Percentiles rank a stretch among this genome's conserved stretches.
These are phyloP conservation scores for Aspergillus hancockii DNA, from an alignment of 495 filamentous ascomycete species.

Conservation along the genomic window DNA sequence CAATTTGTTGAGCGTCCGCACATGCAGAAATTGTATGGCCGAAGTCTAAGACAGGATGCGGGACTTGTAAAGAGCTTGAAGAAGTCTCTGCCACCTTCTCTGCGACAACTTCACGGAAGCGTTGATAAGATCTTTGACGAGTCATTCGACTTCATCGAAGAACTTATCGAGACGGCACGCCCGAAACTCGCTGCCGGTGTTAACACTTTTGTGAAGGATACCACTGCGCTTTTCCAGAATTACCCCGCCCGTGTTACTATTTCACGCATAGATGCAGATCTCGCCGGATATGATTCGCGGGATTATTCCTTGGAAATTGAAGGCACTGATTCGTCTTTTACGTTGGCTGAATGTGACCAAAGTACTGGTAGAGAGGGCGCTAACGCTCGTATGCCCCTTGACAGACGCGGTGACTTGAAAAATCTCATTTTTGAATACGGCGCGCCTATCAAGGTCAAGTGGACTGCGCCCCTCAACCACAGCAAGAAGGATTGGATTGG, in stretches of 20 bases:
- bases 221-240: slow-evolving; percentile 81
- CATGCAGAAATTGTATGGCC: slow-evolving; percentile 97
- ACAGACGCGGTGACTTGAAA: slow-evolving; percentile 60
- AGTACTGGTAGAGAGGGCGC: slow-evolving; percentile 52
- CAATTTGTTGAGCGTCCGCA: slow-evolving; percentile 94
- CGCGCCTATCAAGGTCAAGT: slow-evolving; percentile 84
- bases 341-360: slow-evolving; percentile 47
- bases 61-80: slow-evolving; percentile 89
- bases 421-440: slow-evolving; percentile 86
- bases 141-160: slow-evolving; percentile 84
- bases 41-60: slow-evolving; percentile 78
- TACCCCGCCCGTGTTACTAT: slow-evolving; percentile 89
- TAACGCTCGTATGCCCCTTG: slow-evolving; percentile 49
- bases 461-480: slow-evolving; percentile 90
- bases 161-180: slow-evolving; percentile 83
- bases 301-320: slow-evolving; percentile 79
- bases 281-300: slow-evolving; percentile 80
- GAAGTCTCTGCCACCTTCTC: slow-evolving; percentile 80
- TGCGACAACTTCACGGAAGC: slow-evolving; percentile 73
- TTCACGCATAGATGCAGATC: slow-evolving; percentile 74
- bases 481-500: slow-evolving; percentile 95
- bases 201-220: slow-evolving; percentile 83
- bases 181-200: slow-evolving; percentile 87
- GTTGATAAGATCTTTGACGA: slow-evolving; percentile 86
- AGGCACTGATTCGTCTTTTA: slow-evolving; percentile 56